Percentiles rank a stretch among this genome's conserved stretches.
These are phyloP conservation scores for Penicillium rolfsii DNA, from an alignment of 2,329 filamentous ascomycete genomes.

Conservation along the genomic window DNA sequence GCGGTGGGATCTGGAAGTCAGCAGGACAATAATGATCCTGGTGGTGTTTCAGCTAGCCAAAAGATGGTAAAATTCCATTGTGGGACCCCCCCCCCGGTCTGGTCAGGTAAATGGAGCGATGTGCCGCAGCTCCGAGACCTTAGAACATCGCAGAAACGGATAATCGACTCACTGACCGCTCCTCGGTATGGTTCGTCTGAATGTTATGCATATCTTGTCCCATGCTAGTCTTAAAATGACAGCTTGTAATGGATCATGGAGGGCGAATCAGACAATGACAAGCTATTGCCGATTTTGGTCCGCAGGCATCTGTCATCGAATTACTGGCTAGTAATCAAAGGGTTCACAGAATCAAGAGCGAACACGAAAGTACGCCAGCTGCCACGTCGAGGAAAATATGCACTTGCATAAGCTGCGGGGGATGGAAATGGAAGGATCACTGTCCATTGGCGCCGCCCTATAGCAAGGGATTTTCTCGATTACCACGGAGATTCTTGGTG, in stretches of 20 bases:
- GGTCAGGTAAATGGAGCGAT: background rate
- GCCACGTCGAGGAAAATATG: conserved; percentile 12
- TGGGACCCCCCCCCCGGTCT: background rate
- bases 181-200: conserved; percentile 8
- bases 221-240: background rate
- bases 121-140: background rate
- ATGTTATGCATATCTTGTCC: background rate
- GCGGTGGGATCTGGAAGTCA: conserved; percentile 19
- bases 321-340: background rate
- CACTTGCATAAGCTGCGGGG: conserved; percentile 7
- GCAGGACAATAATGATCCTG: conserved; percentile 5
- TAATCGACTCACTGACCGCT: conserved; percentile 19
- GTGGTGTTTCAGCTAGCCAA: background rate
- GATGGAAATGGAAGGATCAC: conserved; percentile 18
- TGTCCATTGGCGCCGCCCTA: conserved; percentile 19
- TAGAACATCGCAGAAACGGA: background rate
- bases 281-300: background rate
- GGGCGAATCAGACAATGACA: background rate
- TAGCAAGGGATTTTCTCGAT: background rate
- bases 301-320: background rate
- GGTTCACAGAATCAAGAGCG: background rate
- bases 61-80: background rate
- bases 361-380: conserved; percentile 14
- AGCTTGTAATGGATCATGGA: background rate
- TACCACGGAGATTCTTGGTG: background rate